Base-by-base conservation (phyloP, 441 rosid species). In the Mallotus japonicus region DNA sequence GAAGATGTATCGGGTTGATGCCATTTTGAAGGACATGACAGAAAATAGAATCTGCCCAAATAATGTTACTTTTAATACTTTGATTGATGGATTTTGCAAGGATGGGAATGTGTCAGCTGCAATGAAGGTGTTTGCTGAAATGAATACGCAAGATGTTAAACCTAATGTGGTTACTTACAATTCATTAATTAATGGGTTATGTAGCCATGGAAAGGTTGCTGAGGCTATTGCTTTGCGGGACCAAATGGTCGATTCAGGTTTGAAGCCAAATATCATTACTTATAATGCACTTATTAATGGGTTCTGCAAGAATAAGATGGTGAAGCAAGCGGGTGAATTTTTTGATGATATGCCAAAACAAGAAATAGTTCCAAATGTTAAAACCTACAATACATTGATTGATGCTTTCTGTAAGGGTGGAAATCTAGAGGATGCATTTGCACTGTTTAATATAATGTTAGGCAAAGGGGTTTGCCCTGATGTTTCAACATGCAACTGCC, bases 11-110 rank as follows among this genome's bases (percentile, higher is more conserved):
- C 88, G 86, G 86, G 96, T 90, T 4, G 93, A 87, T 54, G 88
- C 87, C 0, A 51, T 84, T 80, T 76, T 92, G 79, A 89, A 83
- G 80, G 85, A 92, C 74, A 92, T 90, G 98, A 78, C 79, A 53
- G 88, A 79, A 62, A 82, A 59, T 70, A 80, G 82, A 16, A 80
- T 92, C 61, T 61, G 47, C 4, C 87, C 87, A 11, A 84, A 87
- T 71, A 86, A 81, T 84, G 70, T 86, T 51, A 90, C 97, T 24
- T 91, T 81, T 79, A 93, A 92, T 83, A 90, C 77, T 71, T 81
- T 93, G 86, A 90, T 89, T 51, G 84, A 90, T 80, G 95, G 98
- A 22, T 92, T 85, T 61, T 94, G 93, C 76, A 87, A 88, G 86
- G 96, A 94, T 77, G 88, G 68, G 24, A 90, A 86, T 63, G 69